Conservation (phyloP, 768 basidiomycete genomes). For the Russula lepida region DNA sequence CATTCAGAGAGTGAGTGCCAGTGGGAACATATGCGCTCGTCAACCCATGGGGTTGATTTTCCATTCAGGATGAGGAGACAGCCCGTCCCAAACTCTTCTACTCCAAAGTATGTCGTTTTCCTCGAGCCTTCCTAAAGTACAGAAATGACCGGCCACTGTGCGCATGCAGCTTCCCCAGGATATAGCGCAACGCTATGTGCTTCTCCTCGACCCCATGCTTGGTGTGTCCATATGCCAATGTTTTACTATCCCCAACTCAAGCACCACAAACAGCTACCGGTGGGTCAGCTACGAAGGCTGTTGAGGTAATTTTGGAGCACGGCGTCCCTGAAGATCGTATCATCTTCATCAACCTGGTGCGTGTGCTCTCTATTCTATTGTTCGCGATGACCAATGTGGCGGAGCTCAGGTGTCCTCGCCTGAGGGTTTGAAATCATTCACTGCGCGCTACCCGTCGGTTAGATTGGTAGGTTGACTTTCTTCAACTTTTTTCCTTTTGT, state of each 20-base stretch:
- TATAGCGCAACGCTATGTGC: slow-evolving; percentile 83
- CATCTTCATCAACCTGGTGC: slow-evolving; percentile 86
- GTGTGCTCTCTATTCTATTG: slow-evolving; percentile 23
- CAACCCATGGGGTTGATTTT: not conserved
- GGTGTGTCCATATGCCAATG: slow-evolving; percentile 40
- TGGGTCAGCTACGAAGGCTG: slow-evolving; percentile 95
- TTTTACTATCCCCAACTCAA: slow-evolving; percentile 19
- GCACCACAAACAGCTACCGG: slow-evolving; percentile 60
- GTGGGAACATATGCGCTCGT: not conserved
- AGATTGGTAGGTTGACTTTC: slow-evolving; percentile 53
- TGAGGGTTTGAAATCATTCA: slow-evolving; percentile 80
- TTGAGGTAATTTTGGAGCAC: slow-evolving; percentile 86
- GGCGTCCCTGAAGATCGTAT: slow-evolving; percentile 93
- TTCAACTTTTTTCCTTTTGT: not conserved
- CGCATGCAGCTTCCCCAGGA: slow-evolving; percentile 75
- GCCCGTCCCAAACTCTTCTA: slow-evolving; percentile 89
- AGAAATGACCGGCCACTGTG: not conserved
- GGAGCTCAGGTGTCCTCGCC: slow-evolving; percentile 69
- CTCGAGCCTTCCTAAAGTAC: not conserved
- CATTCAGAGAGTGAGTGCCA: slow-evolving; percentile 87
- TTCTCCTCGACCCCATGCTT: slow-evolving; percentile 96
- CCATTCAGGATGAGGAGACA: slow-evolving; percentile 83
- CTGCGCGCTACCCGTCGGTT: slow-evolving; percentile 60
- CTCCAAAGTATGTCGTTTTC: slow-evolving; percentile 47
- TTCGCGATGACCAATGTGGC: not conserved